A percentile compares a stretch with the other conserved stretches of the same genome.
These are phyloP conservation scores for Balakata baccata DNA, from an alignment of 345 rosid genomes.

Conservation along the genomic window DNA sequence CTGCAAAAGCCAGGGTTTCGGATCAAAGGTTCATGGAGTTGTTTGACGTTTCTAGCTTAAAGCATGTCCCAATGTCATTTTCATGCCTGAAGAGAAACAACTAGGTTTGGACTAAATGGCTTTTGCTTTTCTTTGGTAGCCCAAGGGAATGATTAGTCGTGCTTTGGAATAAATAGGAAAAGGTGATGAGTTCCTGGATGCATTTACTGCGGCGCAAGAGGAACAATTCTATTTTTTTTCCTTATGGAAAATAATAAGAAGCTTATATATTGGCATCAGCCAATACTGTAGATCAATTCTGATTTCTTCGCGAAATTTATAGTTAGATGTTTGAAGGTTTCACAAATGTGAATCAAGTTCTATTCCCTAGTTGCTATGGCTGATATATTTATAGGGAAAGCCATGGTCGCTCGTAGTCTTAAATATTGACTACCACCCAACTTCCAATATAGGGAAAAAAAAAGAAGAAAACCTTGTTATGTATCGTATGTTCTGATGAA, in stretches of 20 bases:
- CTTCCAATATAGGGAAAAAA: background rate
- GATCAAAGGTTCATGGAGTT: constrained; percentile 93
- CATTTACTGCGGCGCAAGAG: constrained; percentile 28
- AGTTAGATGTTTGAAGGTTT: constrained; percentile 3
- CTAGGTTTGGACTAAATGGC: constrained; percentile 20
- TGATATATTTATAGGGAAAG: background rate
- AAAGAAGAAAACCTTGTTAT: too few species aligned
- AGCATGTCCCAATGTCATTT: constrained; percentile 63
- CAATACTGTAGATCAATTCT: background rate
- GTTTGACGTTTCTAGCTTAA: constrained; percentile 71
- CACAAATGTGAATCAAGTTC: constrained; percentile 11
- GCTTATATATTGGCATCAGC: background rate
- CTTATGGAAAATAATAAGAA: constrained; percentile 14
- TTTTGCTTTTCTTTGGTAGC: constrained; percentile 26
- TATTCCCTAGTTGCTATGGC: constrained; percentile 3
- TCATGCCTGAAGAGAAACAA: constrained; percentile 52
- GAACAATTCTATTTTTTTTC: constrained; percentile 30
- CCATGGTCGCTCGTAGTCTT: constrained; percentile 4
- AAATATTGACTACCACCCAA: background rate
- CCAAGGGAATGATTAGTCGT: constrained; percentile 26
- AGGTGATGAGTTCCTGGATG: constrained; percentile 38
- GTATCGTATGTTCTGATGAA: too few species aligned
- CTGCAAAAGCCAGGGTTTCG: constrained; percentile 85
- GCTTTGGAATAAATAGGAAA: constrained; percentile 40
- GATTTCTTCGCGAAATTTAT: background rate